phyloP scores from a whole-genome alignment of 148 eudicot genomes.

The Camellia lanceoleosa region DNA sequence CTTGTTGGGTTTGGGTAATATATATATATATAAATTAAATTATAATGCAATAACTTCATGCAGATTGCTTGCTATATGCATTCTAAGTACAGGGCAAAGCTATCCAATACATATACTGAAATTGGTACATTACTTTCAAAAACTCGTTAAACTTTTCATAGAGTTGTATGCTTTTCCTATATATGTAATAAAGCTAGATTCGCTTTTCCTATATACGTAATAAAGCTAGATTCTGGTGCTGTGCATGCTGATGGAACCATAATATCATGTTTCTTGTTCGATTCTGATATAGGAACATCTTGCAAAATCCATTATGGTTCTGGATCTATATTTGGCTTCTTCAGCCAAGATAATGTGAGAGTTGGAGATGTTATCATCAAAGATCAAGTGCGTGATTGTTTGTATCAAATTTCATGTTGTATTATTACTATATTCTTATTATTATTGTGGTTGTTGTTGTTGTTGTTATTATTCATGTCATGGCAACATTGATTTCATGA shows the following conservation, averaged over 20 bases:
- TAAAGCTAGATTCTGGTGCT: too few species aligned
- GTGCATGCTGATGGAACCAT: not conserved
- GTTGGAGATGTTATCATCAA: constrained; percentile 28
- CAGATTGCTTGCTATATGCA: constrained; percentile 48
- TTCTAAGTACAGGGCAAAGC: constrained; percentile 38
- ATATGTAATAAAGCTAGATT: too few species aligned
- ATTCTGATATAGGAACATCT: constrained; percentile 17
- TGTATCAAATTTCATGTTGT: not conserved
- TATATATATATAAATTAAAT: not conserved
- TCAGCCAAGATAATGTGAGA: constrained; percentile 34
- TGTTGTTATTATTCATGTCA: not conserved
- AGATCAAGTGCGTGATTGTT: constrained; percentile 29
- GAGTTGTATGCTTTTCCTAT: not conserved
- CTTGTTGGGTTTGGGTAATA: not conserved
- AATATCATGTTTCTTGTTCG: constrained; percentile 7
- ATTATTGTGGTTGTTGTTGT: too few species aligned
- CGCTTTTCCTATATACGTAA: not conserved
- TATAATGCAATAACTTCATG: constrained; percentile 8
- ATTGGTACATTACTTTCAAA: constrained; percentile 19
- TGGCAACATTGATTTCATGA: not conserved
- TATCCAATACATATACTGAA: constrained; percentile 29
- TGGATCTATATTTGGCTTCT: constrained; percentile 27
- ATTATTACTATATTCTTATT: too few species aligned
- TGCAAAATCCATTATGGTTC: constrained; percentile 38
- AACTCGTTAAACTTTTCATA: not conserved